Percentiles rank a stretch among this genome's conserved stretches.
Conservation (phyloP, 257 asterid species). For the Fraxinus cuspidata region DNA sequence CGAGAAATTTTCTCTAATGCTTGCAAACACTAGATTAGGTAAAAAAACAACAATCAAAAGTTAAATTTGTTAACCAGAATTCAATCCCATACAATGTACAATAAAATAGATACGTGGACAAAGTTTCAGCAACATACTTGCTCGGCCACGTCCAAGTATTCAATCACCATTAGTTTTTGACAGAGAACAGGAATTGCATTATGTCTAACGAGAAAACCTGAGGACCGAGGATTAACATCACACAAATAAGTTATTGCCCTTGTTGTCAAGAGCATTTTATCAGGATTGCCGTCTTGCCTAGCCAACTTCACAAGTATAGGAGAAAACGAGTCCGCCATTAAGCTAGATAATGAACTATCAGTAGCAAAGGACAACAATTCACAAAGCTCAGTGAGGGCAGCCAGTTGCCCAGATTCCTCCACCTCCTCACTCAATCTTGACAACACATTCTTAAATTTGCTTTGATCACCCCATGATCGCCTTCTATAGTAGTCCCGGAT, state of each 20-base stretch:
- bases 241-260: constrained; percentile 93
- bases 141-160: constrained; percentile 94
- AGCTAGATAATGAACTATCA: constrained; percentile 76
- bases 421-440: constrained; percentile 58
- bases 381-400: constrained; percentile 86
- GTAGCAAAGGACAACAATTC: constrained; percentile 78
- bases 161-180: constrained; percentile 73
- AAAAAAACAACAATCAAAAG: neutral
- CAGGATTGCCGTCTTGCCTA: constrained; percentile 63
- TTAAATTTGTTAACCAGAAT: neutral
- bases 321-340: constrained; percentile 71
- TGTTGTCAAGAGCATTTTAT: constrained; percentile 80
- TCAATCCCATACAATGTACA: neutral
- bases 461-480: constrained; percentile 55
- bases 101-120: constrained; percentile 1
- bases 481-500: constrained; percentile 59
- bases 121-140: constrained; percentile 60
- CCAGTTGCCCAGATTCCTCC: constrained; percentile 80
- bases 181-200: constrained; percentile 85
- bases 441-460: constrained; percentile 60
- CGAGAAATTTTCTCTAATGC: constrained; percentile 87
- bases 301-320: constrained; percentile 82
- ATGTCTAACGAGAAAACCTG: constrained; percentile 75
- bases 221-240: constrained; percentile 75
- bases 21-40: constrained; percentile 74